These are phyloP conservation scores for Lachnellula arida DNA, from an alignment of 2,329 filamentous ascomycete species.

Conservation along the genomic window DNA sequence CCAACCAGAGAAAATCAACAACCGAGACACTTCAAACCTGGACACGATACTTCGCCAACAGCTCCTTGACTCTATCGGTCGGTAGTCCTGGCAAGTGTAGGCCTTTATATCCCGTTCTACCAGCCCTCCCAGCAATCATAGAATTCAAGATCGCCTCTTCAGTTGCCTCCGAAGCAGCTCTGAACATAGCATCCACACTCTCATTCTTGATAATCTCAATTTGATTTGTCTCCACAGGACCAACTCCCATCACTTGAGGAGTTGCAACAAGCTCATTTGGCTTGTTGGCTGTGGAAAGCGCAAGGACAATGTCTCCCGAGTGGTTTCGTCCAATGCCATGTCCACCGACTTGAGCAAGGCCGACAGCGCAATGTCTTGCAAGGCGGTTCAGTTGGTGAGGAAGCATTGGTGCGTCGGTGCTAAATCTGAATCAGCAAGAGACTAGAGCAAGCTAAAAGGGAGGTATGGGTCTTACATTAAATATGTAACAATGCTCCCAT, in stretches of 20 bases:
- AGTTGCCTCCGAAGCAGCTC: conserved; percentile 56
- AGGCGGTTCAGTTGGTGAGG: conserved; percentile 53
- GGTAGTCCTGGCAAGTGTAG: conserved; percentile 46
- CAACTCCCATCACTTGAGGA: conserved; percentile 23
- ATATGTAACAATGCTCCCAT: conserved; percentile 58
- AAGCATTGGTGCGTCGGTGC: conserved; percentile 55
- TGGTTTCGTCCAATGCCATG: conserved; percentile 50
- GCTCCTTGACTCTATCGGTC: conserved; percentile 32
- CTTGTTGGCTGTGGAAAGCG: conserved; percentile 56
- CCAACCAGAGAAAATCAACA: neutral
- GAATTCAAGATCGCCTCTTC: conserved; percentile 65
- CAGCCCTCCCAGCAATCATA: conserved; percentile 53
- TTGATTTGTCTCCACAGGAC: conserved; percentile 37
- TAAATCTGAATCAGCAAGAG: conserved; percentile 5
- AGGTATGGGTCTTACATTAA: conserved; percentile 36
- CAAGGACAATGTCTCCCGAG: conserved; percentile 63
- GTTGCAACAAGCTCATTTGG: conserved; percentile 22
- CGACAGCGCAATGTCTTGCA: conserved; percentile 57
- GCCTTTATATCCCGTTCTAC: conserved; percentile 50
- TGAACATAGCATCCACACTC: conserved; percentile 57
- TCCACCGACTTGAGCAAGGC: conserved; percentile 54
- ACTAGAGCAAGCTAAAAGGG: neutral
- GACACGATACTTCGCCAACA: conserved; percentile 19
- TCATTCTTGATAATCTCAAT: conserved; percentile 51
- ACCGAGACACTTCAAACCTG: conserved; percentile 10